phyloP scores from a whole-genome alignment of 768 basidiomycete genomes.

The Xerocomus brunneocitrinus region DNA sequence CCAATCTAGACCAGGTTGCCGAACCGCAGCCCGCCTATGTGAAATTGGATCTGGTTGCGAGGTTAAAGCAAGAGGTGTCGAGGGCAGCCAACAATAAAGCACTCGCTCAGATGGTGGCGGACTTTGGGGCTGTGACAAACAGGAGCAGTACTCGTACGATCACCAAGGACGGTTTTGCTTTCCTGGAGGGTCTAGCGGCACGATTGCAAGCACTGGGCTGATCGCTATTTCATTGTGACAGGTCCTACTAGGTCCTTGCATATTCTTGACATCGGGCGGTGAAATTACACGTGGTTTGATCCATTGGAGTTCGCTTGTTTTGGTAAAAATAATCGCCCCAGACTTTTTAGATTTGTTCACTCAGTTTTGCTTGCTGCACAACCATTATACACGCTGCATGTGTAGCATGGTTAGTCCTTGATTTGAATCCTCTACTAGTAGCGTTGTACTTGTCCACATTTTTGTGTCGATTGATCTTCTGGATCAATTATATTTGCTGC shows the following conservation, averaged over 20 bases:
- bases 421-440: too few species aligned
- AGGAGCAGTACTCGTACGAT: constrained; percentile 64
- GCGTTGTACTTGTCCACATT: too few species aligned
- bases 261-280: not conserved
- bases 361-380: too few species aligned
- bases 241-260: not conserved
- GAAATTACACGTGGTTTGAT: not conserved
- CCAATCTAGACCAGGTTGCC: constrained; percentile 35
- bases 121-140: constrained; percentile 68
- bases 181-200: constrained; percentile 57
- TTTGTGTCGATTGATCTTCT: not conserved
- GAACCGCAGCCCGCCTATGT: constrained; percentile 46
- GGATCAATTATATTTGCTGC: constrained; percentile 3
- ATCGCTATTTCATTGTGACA: not conserved
- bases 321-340: not conserved
- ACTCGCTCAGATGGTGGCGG: constrained; percentile 61
- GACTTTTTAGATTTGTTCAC: not conserved
- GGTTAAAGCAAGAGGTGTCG: constrained; percentile 51
- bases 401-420: too few species aligned
- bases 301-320: not conserved
- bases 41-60: constrained; percentile 57
- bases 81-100: constrained; percentile 48
- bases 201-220: constrained; percentile 38
- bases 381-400: too few species aligned
- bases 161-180: constrained; percentile 73